These are phyloP conservation scores for Stentor roeselii DNA, from an alignment of 73 alveolate species.

Conservation along the genomic window DNA sequence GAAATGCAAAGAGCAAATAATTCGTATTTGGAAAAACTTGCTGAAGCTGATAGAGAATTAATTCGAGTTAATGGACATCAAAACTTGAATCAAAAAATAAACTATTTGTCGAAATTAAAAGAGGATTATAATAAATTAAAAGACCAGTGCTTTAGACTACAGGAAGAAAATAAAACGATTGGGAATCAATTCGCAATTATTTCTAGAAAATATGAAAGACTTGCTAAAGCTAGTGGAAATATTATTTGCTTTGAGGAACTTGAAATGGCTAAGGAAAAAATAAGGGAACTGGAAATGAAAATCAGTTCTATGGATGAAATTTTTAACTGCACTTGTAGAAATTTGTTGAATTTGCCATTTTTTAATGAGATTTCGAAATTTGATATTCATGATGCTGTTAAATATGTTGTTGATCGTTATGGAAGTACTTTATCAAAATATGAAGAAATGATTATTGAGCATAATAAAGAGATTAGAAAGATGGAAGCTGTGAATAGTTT, in stretches of 20 bases:
- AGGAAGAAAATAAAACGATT: background rate
- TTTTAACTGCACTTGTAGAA: too few relatives aligned
- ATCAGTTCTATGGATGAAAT: background rate
- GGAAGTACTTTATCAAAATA: background rate
- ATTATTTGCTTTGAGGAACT: too few relatives aligned
- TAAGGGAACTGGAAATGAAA: background rate
- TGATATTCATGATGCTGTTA: background rate
- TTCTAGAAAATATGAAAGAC: background rate
- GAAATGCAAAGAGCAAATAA: background rate
- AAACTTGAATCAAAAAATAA: conserved; percentile 2
- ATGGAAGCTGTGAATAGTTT: background rate
- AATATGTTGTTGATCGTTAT: background rate
- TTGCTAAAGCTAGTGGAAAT: conserved; percentile 7
- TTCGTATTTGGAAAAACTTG: background rate
- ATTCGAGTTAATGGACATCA: background rate
- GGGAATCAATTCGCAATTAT: background rate
- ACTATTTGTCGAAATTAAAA: background rate
- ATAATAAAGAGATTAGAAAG: background rate
- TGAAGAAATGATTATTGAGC: background rate
- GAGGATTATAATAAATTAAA: background rate
- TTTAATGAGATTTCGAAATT: background rate
- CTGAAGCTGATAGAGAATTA: background rate
- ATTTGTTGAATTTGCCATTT: background rate
- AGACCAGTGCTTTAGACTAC: background rate
- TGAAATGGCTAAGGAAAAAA: background rate